Evolutionary conservation across 208 protist species (phyloP), one percentile per base, ranked within the genome.

Genomic region (Blastocrithidia nonstop): DNA sequence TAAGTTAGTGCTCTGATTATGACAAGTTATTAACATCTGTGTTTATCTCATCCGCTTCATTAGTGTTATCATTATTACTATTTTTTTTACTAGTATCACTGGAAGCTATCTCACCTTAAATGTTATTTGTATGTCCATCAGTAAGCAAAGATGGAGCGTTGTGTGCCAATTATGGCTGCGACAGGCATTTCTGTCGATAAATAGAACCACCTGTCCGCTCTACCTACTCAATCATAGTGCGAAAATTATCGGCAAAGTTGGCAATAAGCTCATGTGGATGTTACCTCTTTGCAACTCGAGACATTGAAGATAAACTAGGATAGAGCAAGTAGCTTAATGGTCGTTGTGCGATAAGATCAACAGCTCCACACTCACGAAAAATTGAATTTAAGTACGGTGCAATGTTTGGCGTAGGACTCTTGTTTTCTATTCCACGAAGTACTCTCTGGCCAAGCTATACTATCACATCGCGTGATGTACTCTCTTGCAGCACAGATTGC

Each of bases 271-370:
- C 82, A 45, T 87, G 65, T 1, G 71, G 48, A 54, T 72, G 71
- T 13, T 7, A 35, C 29, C 11, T 35, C 11, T 35, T 11, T 35
- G 29, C 29, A n/a, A 11, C 29, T 15, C 29, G 55, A n/a, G 62
- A 54, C 24, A 71, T 40, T 1, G 42, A 57, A 4, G 61, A 68
- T 3, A 58, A 74, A 50, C 26, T 68, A 2, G 82, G 82, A 39
- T 91, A 91, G n/a, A 91, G 54, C 23, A 91, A 33, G 50, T 91
- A 88, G 44, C 74, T 88, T 15, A 91, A 46, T 7, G 77, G 69
- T 8, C 82, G 57, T 43, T 86, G 82, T n/a, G 68, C 54, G 57
- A 91, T 91, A 13, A 91, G 28, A 35, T 88, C 70, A 47, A 76
- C 76, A 8, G 42, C 71, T 22, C 75, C 77, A 49, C 80, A 91